Evolutionary conservation across 2,329 filamentous ascomycete genomes (phyloP).

Genomic region (Pseudocercospora fuligena): DNA sequence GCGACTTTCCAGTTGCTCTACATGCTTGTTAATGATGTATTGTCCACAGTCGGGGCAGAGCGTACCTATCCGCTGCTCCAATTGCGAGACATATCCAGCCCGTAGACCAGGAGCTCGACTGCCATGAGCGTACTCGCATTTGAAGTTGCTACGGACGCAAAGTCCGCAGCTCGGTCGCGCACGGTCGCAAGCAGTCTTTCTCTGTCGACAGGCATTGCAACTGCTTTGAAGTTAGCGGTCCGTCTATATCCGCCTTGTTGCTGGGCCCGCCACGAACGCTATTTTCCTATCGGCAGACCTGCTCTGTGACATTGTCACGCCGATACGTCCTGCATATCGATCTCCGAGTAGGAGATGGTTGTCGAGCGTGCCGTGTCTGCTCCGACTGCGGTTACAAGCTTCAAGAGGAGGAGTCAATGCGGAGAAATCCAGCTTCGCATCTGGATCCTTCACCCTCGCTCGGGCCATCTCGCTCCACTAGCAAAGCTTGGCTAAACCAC

Average conservation of each 20-base stretch:
- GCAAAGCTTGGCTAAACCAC: background rate
- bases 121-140: slow-evolving; percentile 34
- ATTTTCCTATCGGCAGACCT: slow-evolving; percentile 14
- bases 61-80: slow-evolving; percentile 44
- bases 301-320: background rate
- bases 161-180: slow-evolving; percentile 34
- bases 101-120: slow-evolving; percentile 45
- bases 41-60: background rate
- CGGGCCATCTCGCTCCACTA: slow-evolving; percentile 10
- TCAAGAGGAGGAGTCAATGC: background rate
- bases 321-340: background rate
- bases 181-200: slow-evolving; percentile 37
- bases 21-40: slow-evolving; percentile 28
- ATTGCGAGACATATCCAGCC: slow-evolving; percentile 48
- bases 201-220: slow-evolving; percentile 36
- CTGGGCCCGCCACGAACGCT: slow-evolving; percentile 4
- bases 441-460: background rate
- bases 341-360: background rate
- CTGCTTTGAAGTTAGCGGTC: slow-evolving; percentile 21
- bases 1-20: slow-evolving; percentile 31
- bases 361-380: slow-evolving; percentile 12
- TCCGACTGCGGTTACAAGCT: slow-evolving; percentile 9
- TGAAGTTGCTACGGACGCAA: slow-evolving; percentile 30
- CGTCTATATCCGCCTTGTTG: background rate
- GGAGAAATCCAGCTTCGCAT: slow-evolving; percentile 1